Conservation (phyloP, 495 filamentous ascomycete species). For the Durotheca rogersii region DNA sequence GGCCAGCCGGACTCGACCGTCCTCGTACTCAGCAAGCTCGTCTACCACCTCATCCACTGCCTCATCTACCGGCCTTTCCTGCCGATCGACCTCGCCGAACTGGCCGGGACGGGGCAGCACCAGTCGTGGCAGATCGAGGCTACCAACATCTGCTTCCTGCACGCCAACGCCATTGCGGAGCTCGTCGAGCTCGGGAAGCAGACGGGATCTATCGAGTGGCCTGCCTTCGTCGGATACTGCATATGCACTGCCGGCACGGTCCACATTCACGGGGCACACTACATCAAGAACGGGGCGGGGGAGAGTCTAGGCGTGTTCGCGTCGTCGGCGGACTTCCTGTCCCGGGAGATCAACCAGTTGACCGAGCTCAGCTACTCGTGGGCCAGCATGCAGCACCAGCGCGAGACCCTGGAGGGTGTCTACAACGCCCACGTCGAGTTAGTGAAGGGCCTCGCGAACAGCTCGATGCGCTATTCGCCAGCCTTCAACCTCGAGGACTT, state of each 20-base stretch:
- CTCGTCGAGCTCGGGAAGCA: constrained; percentile 73
- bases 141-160: constrained; percentile 81
- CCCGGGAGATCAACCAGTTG: constrained; percentile 75
- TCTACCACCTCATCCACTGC: constrained; percentile 83
- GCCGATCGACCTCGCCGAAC: constrained; percentile 76
- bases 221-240: constrained; percentile 78
- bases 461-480: constrained; percentile 62
- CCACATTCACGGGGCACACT: constrained; percentile 81
- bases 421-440: constrained; percentile 72
- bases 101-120: constrained; percentile 76
- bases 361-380: constrained; percentile 70
- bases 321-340: constrained; percentile 67
- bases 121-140: constrained; percentile 90
- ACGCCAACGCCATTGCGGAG: constrained; percentile 83
- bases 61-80: constrained; percentile 83
- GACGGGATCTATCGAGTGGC: constrained; percentile 71
- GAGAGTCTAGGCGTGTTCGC: constrained; percentile 56
- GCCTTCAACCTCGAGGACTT: constrained; percentile 86
- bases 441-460: constrained; percentile 65
- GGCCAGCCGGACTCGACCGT: constrained; percentile 75
- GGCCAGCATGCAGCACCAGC: constrained; percentile 76
- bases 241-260: constrained; percentile 81
- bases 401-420: constrained; percentile 71
- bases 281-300: constrained; percentile 61
- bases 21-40: constrained; percentile 75